Evolutionary conservation across 2,329 filamentous ascomycete genomes (phyloP), one percentile per base, ranked within the genome.

Genomic region (Sordariomycetes sp.): DNA sequence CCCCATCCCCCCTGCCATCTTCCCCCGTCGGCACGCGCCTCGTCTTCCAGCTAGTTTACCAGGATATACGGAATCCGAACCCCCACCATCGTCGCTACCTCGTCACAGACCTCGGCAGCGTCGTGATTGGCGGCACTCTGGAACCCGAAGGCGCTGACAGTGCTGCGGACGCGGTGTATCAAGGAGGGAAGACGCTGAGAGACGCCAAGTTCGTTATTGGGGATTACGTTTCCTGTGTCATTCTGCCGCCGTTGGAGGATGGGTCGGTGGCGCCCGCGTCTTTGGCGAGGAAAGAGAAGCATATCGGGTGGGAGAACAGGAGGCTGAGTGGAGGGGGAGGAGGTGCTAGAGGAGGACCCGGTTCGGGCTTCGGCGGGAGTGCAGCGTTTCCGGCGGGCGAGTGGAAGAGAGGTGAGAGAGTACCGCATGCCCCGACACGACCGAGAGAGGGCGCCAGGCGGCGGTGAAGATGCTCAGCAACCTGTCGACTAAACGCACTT

Each of bases 141-240:
- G 74, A 77, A 6, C 72, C 72, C 0, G 74, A 74, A 1, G 70
- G 74, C 10, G 70, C 70, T 54, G 64, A 68, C 22, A 71, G 69
- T 20, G 68, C 67, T 61, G 62, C 62, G 63, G 64, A 61, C 67
- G 67, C 76, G 76, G 36, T 56, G 22, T 79, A 79, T 6, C 84
- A 89, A 32, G 79, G 82, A 12, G 77, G 84, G 32, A 92, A 86
- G 72, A 91, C 88, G 10, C 72, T 97, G 35, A 77, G 77, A 42
- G 89, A 95, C 57, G 84, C 81, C 36, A 81, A 86, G 24, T 95
- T 96, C 65, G 86, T 96, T 12, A 86, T 94, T 61, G 92, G 92
- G 0, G 92, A 97, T 69, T 95, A 87, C 66, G 78, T 97, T 48
- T 86, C 86, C 59, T 92, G 89, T 67, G 88, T 89, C 5, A 84